phyloP scores from a whole-genome alignment of 2,329 filamentous ascomycete species.

The Neopestalotiopsis sp. region DNA sequence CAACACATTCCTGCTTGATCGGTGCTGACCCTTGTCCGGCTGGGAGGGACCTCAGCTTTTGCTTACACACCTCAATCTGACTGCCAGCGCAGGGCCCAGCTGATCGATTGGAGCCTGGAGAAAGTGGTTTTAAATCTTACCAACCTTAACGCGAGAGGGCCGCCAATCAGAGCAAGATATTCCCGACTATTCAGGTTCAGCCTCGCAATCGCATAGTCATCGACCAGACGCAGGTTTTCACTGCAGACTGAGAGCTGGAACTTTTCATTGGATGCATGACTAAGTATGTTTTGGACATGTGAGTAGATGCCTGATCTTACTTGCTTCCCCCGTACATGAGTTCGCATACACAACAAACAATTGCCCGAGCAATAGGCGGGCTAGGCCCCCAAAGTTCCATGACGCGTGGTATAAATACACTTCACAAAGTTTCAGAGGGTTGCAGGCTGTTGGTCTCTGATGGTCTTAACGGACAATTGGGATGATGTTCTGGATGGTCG shows the following conservation, averaged over 20 bases:
- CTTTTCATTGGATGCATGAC: not conserved
- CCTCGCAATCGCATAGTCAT: constrained; percentile 1
- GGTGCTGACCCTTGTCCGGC: not conserved
- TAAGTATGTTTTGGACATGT: not conserved
- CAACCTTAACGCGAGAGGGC: not conserved
- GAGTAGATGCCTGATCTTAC: constrained; percentile 2
- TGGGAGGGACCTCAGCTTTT: not conserved
- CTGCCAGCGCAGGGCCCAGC: not conserved
- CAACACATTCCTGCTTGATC: not conserved
- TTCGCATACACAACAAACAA: not conserved
- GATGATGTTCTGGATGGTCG: not conserved
- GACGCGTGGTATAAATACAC: not conserved
- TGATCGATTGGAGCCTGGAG: not conserved
- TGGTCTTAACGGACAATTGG: too few species aligned
- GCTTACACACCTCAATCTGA: not conserved
- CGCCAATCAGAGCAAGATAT: not conserved
- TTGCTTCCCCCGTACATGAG: not conserved
- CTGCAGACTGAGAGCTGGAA: not conserved
- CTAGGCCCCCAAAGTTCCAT: not conserved
- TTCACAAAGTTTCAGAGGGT: not conserved
- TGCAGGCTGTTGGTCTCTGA: not conserved
- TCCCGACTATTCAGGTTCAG: not conserved
- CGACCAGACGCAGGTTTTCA: not conserved
- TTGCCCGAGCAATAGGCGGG: not conserved
- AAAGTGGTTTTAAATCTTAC: not conserved